Conservation (phyloP, 139 green algal species). For the Asterochloris erici region DNA sequence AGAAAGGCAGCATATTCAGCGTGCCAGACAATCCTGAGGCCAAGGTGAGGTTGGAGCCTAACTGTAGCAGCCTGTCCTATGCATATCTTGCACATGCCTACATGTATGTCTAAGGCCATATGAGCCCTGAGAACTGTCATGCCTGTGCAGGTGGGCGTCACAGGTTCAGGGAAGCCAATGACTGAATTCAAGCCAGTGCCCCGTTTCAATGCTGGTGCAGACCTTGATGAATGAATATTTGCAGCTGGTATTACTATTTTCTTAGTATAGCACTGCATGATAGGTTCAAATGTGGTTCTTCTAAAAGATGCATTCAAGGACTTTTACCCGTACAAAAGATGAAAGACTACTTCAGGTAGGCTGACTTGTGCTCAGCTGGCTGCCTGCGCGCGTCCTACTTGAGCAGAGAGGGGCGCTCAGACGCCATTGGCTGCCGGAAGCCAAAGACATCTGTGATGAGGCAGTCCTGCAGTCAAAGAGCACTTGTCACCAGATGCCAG, state of each 20-base stretch:
- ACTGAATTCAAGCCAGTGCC: slow-evolving; percentile 49
- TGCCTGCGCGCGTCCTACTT: background rate
- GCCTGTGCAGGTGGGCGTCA: slow-evolving; percentile 43
- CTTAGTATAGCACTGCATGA: too few relatives aligned
- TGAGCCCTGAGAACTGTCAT: background rate
- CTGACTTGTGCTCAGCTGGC: background rate
- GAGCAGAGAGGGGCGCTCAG: background rate
- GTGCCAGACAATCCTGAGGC: slow-evolving; percentile 44
- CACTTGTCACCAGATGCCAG: too few relatives aligned
- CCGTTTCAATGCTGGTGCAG: slow-evolving; percentile 10
- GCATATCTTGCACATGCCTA: background rate
- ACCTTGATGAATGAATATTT: background rate
- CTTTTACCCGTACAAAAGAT: too few relatives aligned
- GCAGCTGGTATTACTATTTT: background rate
- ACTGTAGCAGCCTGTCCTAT: background rate
- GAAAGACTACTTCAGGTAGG: too few relatives aligned
- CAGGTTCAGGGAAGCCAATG: slow-evolving; percentile 61
- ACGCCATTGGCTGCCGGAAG: slow-evolving; percentile 10
- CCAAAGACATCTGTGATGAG: background rate
- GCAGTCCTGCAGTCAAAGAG: background rate
- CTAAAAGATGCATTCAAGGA: background rate
- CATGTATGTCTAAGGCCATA: background rate
- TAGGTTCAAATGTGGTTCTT: background rate
- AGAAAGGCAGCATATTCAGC: slow-evolving; percentile 32
- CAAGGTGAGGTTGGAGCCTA: slow-evolving; percentile 36